phyloP scores from a whole-genome alignment of 805 yeast species.

The Candida suzukii region DNA sequence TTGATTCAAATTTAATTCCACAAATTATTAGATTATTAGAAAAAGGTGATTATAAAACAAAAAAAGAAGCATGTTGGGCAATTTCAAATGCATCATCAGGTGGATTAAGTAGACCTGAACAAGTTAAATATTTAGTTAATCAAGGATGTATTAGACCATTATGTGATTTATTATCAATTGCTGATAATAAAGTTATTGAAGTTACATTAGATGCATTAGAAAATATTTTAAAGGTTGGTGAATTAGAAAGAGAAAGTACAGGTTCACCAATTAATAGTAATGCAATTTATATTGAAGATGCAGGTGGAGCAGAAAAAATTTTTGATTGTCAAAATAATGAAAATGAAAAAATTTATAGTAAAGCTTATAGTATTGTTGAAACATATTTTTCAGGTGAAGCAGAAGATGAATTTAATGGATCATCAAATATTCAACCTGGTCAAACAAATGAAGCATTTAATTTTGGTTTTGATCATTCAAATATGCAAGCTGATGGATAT shows the following conservation, averaged over 20 bases:
- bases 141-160: constrained; percentile 98
- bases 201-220: constrained; percentile 94
- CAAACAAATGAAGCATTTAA: constrained; percentile 80
- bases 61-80: constrained; percentile 99
- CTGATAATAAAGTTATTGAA: constrained; percentile 87
- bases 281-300: constrained; percentile 91
- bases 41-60: constrained; percentile 89
- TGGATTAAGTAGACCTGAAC: constrained; percentile 86
- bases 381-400: constrained; percentile 82
- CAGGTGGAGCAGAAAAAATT: constrained; percentile 97
- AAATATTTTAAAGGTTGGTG: constrained; percentile 91
- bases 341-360: constrained; percentile 87
- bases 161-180: constrained; percentile 83
- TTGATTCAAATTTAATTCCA: constrained; percentile 89
- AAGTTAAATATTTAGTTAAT: constrained; percentile 82
- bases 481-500: constrained; percentile 40
- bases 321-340: constrained; percentile 87
- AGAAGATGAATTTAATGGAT: constrained; percentile 47
- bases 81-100: constrained; percentile 97
- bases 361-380: constrained; percentile 85
- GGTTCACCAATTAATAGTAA: constrained; percentile 71
- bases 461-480: constrained; percentile 67
- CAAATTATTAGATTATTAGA: constrained; percentile 72
- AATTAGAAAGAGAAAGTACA: constrained; percentile 74
- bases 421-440: constrained; percentile 67